A percentile compares a stretch with the other conserved stretches of the same genome.
These are phyloP conservation scores for Tricholomella constricta DNA, from an alignment of 768 basidiomycete species.

Conservation along the genomic window DNA sequence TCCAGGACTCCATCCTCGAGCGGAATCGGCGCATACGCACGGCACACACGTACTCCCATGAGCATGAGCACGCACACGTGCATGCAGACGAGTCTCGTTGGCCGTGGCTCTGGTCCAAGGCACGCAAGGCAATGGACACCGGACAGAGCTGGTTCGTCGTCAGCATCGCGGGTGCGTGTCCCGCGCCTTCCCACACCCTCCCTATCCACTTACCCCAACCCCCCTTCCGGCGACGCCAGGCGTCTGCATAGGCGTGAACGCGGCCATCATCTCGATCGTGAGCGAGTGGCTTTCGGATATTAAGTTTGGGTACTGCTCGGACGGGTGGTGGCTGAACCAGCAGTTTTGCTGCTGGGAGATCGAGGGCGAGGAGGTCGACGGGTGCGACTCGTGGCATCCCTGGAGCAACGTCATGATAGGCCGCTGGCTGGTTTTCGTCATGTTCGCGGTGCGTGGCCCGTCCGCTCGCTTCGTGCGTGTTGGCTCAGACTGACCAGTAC, in stretches of 20 bases:
- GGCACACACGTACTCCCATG: constrained; percentile 45
- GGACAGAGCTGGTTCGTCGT: constrained; percentile 94
- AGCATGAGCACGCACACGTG: constrained; percentile 47
- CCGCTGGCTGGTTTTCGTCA: constrained; percentile 84
- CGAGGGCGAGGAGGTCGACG: constrained; percentile 73
- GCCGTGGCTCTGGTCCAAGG: constrained; percentile 62
- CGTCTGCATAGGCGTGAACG: constrained; percentile 87
- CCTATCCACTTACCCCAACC: no score
- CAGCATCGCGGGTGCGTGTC: constrained; percentile 77
- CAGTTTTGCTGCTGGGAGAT: constrained; percentile 99
- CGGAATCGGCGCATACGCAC: constrained; percentile 74
- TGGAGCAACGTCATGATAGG: constrained; percentile 78
- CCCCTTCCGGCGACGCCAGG: no score
- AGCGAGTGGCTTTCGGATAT: constrained; percentile 98
- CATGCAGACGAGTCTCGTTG: constrained; percentile 36
- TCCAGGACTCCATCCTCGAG: constrained; percentile 92
- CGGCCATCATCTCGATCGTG: constrained; percentile 92
- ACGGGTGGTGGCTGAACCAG: constrained; percentile 98
- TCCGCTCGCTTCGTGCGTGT: not conserved
- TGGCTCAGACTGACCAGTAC: constrained; percentile 4
- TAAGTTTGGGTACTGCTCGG: constrained; percentile 95
- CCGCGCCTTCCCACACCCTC: no score
- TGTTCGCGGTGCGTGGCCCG: constrained; percentile 74
- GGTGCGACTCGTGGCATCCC: constrained; percentile 88
- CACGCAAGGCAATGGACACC: constrained; percentile 60